Evolutionary conservation across 2,329 filamentous ascomycete species (phyloP).

Genomic region (Clathrospora elynae): DNA sequence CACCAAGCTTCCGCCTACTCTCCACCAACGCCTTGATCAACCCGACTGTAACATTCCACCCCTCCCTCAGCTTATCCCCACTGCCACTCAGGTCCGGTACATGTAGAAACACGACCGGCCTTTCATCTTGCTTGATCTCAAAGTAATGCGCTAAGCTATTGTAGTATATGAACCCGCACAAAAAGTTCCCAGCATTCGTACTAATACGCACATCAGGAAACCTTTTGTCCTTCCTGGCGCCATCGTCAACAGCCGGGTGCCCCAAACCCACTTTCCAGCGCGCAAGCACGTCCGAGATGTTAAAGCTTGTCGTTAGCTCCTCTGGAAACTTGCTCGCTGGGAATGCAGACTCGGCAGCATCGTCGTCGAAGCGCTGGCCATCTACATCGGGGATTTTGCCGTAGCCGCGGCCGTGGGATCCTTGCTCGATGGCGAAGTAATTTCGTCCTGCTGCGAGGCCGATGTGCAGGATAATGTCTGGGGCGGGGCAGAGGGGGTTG

Average conservation of each 20-base stretch:
- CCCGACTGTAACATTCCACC: conserved; percentile 38
- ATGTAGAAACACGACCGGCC: conserved; percentile 45
- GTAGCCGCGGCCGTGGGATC: conserved; percentile 38
- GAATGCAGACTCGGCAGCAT: conserved; percentile 21
- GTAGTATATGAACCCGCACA: conserved; percentile 48
- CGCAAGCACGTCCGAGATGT: conserved; percentile 38
- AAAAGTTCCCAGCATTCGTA: conserved; percentile 44
- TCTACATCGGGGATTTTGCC: conserved; percentile 43
- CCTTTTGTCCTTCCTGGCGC: background rate
- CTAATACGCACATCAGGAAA: conserved; percentile 35
- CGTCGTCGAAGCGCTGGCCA: conserved; percentile 32
- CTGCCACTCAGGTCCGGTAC: conserved; percentile 42
- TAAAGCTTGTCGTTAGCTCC: conserved; percentile 39
- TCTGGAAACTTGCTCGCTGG: conserved; percentile 26
- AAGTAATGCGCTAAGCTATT: conserved; percentile 42
- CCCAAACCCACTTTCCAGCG: conserved; percentile 34
- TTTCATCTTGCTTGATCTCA: conserved; percentile 21
- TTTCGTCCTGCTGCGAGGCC: conserved; percentile 45
- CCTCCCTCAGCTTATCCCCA: conserved; percentile 31
- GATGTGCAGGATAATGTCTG: conserved; percentile 47
- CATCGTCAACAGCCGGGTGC: conserved; percentile 5
- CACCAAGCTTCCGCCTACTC: conserved; percentile 31
- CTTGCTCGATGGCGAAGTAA: conserved; percentile 46
- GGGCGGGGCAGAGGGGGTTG: conserved; percentile 22
- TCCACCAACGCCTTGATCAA: conserved; percentile 45